Conservation (phyloP, 805 yeast genomes). For the Wickerhamiella qilinensis region DNA sequence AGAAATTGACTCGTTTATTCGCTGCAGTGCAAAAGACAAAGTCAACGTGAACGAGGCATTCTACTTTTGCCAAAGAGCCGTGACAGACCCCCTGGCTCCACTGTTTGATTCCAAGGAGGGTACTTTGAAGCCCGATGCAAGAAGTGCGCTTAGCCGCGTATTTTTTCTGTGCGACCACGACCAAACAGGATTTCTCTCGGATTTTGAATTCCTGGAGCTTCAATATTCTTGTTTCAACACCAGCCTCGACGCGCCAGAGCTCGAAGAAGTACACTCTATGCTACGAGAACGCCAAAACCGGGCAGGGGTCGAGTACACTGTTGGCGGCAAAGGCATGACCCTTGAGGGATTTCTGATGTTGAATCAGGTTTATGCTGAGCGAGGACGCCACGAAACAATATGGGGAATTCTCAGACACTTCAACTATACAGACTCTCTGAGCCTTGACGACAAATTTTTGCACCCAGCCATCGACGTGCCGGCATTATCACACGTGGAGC, state of each 20-base stretch:
- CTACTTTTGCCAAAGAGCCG: constrained; percentile 84
- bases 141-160: constrained; percentile 60
- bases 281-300: constrained; percentile 22
- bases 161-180: constrained; percentile 76
- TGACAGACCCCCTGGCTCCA: constrained; percentile 86
- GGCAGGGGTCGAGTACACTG: too few species aligned
- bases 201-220: constrained; percentile 48
- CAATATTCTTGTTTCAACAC: constrained; percentile 66
- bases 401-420: constrained; percentile 89
- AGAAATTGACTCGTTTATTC: constrained; percentile 82
- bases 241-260: constrained; percentile 27
- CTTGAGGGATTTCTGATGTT: constrained; percentile 60
- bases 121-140: constrained; percentile 58
- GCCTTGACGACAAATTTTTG: constrained; percentile 64
- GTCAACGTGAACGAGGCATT: constrained; percentile 82
- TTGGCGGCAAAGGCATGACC: constrained; percentile 54
- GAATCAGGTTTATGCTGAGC: constrained; percentile 71
- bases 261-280: constrained; percentile 25
- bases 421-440: constrained; percentile 81
- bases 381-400: constrained; percentile 89
- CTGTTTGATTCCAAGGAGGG: constrained; percentile 85
- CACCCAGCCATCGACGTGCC: constrained; percentile 68
- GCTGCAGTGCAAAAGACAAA: constrained; percentile 74
- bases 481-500: constrained; percentile 63
- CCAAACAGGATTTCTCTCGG: constrained; percentile 71